A percentile compares a stretch with the other conserved stretches of the same genome.
Evolutionary conservation across 108 stramenopile species (phyloP).

Genomic region (Cyclostephanos invisitatus): DNA sequence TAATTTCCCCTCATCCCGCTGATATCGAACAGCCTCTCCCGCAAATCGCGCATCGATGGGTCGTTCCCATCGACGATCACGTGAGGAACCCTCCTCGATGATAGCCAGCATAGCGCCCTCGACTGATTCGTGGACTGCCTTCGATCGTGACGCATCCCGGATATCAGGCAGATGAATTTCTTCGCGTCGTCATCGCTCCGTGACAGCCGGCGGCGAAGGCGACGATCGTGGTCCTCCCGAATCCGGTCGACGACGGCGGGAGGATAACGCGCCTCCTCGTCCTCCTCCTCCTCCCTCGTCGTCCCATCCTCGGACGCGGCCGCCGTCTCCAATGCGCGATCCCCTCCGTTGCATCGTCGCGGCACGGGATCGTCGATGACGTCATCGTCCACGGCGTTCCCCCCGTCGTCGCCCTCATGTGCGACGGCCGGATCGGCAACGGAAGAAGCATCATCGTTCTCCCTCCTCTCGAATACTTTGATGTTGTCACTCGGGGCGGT

Average conservation of each 20-base stretch:
- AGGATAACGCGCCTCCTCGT: background rate
- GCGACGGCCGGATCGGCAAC: too few relatives aligned
- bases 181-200: constrained; percentile 22
- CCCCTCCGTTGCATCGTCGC: background rate
- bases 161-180: constrained; percentile 43
- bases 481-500: too few relatives aligned
- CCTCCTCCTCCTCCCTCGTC: background rate
- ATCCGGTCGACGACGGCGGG: background rate
- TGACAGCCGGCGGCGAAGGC: background rate
- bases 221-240: background rate
- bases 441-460: too few relatives aligned
- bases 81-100: constrained; percentile 38
- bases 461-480: too few relatives aligned
- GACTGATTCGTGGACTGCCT: constrained; percentile 43
- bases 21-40: constrained; percentile 67
- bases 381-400: background rate
- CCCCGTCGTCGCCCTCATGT: background rate
- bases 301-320: background rate
- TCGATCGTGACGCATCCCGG: constrained; percentile 28
- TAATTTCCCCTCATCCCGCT: constrained; percentile 70
- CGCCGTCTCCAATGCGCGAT: background rate
- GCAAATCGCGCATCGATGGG: constrained; percentile 42
- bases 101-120: constrained; percentile 27
- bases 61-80: constrained; percentile 64
- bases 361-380: background rate